Conservation (phyloP, 495 filamentous ascomycete species). For the Delitschia confertaspora region DNA sequence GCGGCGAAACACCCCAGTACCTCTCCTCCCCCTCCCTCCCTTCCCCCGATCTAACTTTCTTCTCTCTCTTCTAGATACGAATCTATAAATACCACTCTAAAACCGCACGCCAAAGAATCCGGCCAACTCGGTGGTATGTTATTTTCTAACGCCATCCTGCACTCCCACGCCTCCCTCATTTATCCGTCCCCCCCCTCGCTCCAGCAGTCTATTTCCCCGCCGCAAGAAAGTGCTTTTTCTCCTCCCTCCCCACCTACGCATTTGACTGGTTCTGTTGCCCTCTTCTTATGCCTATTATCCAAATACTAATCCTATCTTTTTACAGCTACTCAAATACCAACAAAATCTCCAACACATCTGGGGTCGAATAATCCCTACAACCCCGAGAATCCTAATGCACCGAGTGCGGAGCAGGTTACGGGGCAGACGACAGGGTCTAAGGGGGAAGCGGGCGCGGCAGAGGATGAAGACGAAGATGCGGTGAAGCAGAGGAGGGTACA, state of each 20-base stretch:
- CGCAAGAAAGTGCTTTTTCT: neutral
- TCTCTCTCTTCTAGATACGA: constrained; percentile 46
- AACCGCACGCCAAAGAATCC: constrained; percentile 44
- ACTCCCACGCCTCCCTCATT: neutral
- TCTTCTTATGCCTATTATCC: neutral
- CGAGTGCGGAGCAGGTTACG: constrained; percentile 51
- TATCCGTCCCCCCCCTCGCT: neutral
- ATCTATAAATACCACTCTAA: constrained; percentile 42
- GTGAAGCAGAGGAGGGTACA: constrained; percentile 45
- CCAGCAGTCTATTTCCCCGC: neutral
- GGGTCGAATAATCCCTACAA: constrained; percentile 3
- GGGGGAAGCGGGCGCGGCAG: constrained; percentile 19
- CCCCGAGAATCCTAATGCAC: too few relatives aligned
- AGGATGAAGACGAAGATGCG: constrained; percentile 27
- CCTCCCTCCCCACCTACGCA: neutral
- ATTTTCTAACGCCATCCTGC: neutral
- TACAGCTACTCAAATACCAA: constrained; percentile 1
- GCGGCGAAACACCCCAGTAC: constrained; percentile 56
- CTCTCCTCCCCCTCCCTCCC: constrained; percentile 6
- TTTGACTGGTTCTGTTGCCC: too few relatives aligned
- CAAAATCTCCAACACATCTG: neutral
- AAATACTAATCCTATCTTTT: neutral
- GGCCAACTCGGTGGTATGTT: constrained; percentile 52
- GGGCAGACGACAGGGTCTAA: constrained; percentile 33
- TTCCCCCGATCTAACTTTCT: neutral